Evolutionary conservation across 2,329 filamentous ascomycete species (phyloP).

Genomic region (Penicillium sp.): DNA sequence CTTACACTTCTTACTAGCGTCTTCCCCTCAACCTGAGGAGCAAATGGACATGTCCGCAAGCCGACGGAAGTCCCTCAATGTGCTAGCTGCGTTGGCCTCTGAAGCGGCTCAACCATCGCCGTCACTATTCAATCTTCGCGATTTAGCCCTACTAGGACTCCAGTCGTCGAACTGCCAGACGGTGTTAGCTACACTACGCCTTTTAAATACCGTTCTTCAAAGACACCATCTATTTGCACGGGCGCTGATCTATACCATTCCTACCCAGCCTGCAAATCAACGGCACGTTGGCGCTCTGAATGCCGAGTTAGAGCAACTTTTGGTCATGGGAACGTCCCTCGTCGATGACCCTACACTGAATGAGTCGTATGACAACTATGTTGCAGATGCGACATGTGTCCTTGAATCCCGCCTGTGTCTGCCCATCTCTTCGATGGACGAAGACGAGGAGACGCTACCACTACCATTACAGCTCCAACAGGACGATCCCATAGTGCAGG

Average conservation of each 20-base stretch:
- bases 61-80: slow-evolving; percentile 83
- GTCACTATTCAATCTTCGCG: slow-evolving; percentile 86
- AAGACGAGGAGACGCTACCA: slow-evolving; percentile 54
- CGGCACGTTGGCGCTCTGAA: slow-evolving; percentile 44
- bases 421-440: slow-evolving; percentile 31
- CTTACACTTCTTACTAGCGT: slow-evolving; percentile 83
- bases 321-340: slow-evolving; percentile 40
- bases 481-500: slow-evolving; percentile 58
- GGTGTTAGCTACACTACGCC: slow-evolving; percentile 80
- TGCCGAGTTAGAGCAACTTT: slow-evolving; percentile 40
- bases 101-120: slow-evolving; percentile 77
- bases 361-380: slow-evolving; percentile 46
- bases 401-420: slow-evolving; percentile 40
- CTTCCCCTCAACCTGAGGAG: slow-evolving; percentile 61
- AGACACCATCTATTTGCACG: slow-evolving; percentile 83
- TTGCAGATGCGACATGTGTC: slow-evolving; percentile 56
- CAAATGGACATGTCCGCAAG: slow-evolving; percentile 60
- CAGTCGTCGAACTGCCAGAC: slow-evolving; percentile 84
- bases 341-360: slow-evolving; percentile 41
- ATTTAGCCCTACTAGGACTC: slow-evolving; percentile 82
- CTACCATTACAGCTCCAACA: slow-evolving; percentile 65
- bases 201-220: slow-evolving; percentile 81
- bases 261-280: slow-evolving; percentile 29
- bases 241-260: slow-evolving; percentile 62
- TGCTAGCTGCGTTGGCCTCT: slow-evolving; percentile 74